Evolutionary conservation across 2,329 filamentous ascomycete genomes (phyloP).

Genomic region (Penicillium oxalicum): DNA sequence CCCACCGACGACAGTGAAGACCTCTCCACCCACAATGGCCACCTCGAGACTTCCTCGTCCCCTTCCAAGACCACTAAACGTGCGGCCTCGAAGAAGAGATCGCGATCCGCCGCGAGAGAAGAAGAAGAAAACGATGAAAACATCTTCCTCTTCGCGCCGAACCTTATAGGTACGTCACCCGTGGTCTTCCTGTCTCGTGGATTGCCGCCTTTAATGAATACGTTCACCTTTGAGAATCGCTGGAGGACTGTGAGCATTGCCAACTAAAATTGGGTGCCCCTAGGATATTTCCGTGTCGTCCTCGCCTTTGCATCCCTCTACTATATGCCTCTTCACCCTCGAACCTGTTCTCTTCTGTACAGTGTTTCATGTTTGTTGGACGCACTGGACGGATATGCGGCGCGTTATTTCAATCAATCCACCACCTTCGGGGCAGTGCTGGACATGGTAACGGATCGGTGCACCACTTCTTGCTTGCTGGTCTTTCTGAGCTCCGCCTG

Average conservation of each 20-base stretch:
- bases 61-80: slow-evolving; percentile 29
- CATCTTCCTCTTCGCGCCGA: slow-evolving; percentile 75
- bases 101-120: slow-evolving; percentile 16
- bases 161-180: slow-evolving; percentile 63
- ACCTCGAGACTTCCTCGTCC: slow-evolving; percentile 15
- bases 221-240: no score
- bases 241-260: background rate
- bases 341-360: slow-evolving; percentile 81
- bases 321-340: slow-evolving; percentile 98
- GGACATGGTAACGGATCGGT: slow-evolving; percentile 98
- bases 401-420: slow-evolving; percentile 77
- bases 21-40: slow-evolving; percentile 26
- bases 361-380: slow-evolving; percentile 92
- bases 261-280: background rate
- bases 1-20: slow-evolving; percentile 29
- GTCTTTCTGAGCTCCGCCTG: slow-evolving; percentile 94
- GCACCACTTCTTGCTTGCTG: slow-evolving; percentile 89
- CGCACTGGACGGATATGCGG: slow-evolving; percentile 90
- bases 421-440: slow-evolving; percentile 94
- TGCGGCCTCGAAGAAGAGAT: slow-evolving; percentile 24
- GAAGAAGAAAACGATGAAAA: slow-evolving; percentile 55
- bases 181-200: background rate
- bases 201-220: no score
- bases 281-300: slow-evolving; percentile 71
- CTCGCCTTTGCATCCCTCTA: slow-evolving; percentile 87